Evolutionary conservation across 345 rosid species (phyloP).

Genomic region (Mangifera indica): DNA sequence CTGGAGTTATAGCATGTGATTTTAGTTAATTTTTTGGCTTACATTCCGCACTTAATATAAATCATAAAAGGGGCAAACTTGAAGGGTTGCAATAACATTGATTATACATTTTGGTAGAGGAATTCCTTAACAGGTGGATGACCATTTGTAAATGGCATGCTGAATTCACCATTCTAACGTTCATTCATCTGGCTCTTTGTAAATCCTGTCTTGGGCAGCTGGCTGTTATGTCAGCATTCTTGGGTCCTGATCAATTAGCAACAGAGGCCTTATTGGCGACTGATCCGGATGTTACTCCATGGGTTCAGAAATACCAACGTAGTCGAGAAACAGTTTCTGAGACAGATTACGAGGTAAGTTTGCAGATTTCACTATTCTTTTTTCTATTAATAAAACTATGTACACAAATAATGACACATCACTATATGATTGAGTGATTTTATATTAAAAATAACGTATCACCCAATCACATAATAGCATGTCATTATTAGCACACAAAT

Average conservation of each 20-base stretch:
- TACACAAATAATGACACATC: too few species aligned
- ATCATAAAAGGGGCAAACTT: neutral
- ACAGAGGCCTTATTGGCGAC: conserved; percentile 63
- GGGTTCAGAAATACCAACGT: conserved; percentile 87
- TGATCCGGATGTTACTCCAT: conserved; percentile 70
- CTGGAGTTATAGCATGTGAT: neutral
- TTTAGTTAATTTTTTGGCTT: neutral
- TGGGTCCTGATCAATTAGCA: conserved; percentile 88
- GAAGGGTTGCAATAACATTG: neutral
- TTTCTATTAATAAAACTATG: too few species aligned
- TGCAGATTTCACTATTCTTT: neutral
- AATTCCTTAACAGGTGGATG: neutral
- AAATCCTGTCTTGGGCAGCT: conserved; percentile 41
- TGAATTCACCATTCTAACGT: neutral
- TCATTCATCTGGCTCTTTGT: conserved; percentile 10
- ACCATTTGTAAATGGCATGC: neutral
- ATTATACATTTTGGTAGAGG: neutral
- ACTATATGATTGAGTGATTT: too few species aligned
- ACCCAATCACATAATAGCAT: too few species aligned
- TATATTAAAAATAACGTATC: too few species aligned
- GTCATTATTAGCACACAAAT: too few species aligned
- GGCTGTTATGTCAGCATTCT: conserved; percentile 92
- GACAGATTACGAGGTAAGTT: conserved; percentile 84
- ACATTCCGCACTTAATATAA: neutral
- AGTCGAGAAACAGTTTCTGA: conserved; percentile 93